Percentiles rank a stretch among this genome's conserved stretches.
Evolutionary conservation across 2,329 filamentous ascomycete species (phyloP).

Genomic region (Pyricularia grisea): DNA sequence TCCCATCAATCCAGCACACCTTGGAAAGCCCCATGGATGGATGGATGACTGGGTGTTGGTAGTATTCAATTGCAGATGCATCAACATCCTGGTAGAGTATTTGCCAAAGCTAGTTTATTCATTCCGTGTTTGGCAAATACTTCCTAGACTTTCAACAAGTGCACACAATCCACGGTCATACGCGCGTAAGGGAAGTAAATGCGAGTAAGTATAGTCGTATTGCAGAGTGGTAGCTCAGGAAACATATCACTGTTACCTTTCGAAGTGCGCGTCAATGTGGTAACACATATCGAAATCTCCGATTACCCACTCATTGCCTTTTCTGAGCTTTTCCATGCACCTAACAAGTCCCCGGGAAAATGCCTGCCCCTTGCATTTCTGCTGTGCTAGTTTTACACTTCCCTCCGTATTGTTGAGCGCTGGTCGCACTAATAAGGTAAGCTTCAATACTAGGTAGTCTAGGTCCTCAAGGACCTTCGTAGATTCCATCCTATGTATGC

Average conservation of each 20-base stretch:
- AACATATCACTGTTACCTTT: too few species aligned
- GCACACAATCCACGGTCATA: too few species aligned
- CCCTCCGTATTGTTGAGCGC: too few species aligned
- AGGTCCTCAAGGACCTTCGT: too few species aligned
- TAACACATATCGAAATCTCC: not conserved
- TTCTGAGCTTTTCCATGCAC: not conserved
- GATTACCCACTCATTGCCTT: not conserved
- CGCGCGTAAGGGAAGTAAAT: too few species aligned
- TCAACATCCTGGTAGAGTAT: not conserved
- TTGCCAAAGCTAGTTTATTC: not conserved
- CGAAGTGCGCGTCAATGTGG: too few species aligned
- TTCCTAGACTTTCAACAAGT: too few species aligned
- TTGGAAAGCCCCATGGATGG: not conserved
- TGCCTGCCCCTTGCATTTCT: not conserved
- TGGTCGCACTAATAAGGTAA: too few species aligned
- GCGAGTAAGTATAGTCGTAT: too few species aligned
- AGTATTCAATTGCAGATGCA: not conserved
- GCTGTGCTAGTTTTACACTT: not conserved
- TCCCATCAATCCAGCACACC: not conserved
- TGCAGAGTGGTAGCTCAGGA: too few species aligned
- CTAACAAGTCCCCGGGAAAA: not conserved
- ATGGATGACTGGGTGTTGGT: not conserved
- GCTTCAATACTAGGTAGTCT: too few species aligned
- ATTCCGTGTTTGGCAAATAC: not conserved
- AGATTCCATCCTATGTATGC: too few species aligned